Conservation (phyloP, 371 early-diverging fungal species). For the Basidiobolus heterosporus region DNA sequence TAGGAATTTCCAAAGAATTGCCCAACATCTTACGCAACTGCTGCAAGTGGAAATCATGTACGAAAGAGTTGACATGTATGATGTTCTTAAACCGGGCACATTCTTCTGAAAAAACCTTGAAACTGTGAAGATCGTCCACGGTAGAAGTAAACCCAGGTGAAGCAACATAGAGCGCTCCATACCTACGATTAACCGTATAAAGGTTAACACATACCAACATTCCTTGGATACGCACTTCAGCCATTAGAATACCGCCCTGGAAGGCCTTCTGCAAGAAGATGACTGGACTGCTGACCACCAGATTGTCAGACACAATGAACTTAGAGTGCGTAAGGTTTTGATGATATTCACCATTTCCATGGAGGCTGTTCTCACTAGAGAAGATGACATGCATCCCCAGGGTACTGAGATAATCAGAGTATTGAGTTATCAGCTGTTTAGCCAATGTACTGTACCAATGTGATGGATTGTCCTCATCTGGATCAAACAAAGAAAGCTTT, state of each 20-base stretch:
- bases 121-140: constrained; percentile 32
- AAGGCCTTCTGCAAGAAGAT: constrained; percentile 47
- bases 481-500: background rate
- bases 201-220: constrained; percentile 53
- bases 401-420: constrained; percentile 42
- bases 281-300: constrained; percentile 30
- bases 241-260: constrained; percentile 49
- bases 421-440: constrained; percentile 37
- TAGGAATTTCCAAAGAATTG: constrained; percentile 15
- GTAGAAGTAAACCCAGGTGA: constrained; percentile 24
- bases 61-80: constrained; percentile 66
- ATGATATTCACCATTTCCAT: constrained; percentile 6
- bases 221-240: constrained; percentile 51
- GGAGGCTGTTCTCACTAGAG: constrained; percentile 17
- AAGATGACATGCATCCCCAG: constrained; percentile 52
- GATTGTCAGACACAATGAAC: constrained; percentile 19
- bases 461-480: background rate
- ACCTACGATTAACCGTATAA: constrained; percentile 49
- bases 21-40: constrained; percentile 41
- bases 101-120: constrained; percentile 44
- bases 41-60: constrained; percentile 62
- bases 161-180: constrained; percentile 26
- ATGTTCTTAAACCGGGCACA: constrained; percentile 44
- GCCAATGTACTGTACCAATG: constrained; percentile 42
- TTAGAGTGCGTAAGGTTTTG: constrained; percentile 10